phyloP scores from a whole-genome alignment of 495 filamentous ascomycete genomes.

The Penicillium robsamsonii region DNA sequence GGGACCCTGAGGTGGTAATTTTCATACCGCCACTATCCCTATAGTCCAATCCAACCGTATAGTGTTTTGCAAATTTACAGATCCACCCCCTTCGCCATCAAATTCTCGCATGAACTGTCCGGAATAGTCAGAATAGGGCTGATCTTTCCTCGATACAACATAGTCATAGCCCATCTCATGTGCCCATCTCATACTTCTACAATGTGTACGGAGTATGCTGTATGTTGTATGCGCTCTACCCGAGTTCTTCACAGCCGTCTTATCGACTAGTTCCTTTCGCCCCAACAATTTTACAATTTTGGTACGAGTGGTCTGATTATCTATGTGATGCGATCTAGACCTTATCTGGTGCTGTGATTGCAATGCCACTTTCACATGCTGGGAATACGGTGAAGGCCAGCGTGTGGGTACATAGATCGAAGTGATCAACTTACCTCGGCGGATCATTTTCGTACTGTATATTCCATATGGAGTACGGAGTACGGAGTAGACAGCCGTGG shows the following conservation, averaged over 20 bases:
- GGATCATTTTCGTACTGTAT: conserved; percentile 25
- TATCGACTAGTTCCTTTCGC: background rate
- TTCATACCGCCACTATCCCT: conserved; percentile 6
- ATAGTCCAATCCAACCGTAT: background rate
- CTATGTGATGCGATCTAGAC: background rate
- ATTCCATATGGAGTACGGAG: background rate
- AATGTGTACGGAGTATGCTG: too few relatives aligned
- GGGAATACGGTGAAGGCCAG: conserved; percentile 12
- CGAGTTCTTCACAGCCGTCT: conserved; percentile 9
- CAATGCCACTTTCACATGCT: conserved; percentile 18
- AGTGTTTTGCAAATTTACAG: conserved; percentile 5
- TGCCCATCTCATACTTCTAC: background rate
- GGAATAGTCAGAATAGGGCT: background rate
- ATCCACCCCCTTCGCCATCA: conserved; percentile 3
- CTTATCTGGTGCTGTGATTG: background rate
- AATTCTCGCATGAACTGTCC: conserved; percentile 9
- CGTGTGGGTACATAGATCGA: conserved; percentile 12
- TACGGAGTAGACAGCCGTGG: background rate
- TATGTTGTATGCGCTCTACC: conserved; percentile 5
- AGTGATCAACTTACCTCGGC: conserved; percentile 25
- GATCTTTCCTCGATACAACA: conserved; percentile 1
- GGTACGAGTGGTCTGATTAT: background rate
- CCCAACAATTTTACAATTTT: background rate
- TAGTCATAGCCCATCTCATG: background rate
- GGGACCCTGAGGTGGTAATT: conserved; percentile 5